These are phyloP conservation scores for Huntiella abstrusa DNA, from an alignment of 2,329 filamentous ascomycete genomes.

Conservation along the genomic window DNA sequence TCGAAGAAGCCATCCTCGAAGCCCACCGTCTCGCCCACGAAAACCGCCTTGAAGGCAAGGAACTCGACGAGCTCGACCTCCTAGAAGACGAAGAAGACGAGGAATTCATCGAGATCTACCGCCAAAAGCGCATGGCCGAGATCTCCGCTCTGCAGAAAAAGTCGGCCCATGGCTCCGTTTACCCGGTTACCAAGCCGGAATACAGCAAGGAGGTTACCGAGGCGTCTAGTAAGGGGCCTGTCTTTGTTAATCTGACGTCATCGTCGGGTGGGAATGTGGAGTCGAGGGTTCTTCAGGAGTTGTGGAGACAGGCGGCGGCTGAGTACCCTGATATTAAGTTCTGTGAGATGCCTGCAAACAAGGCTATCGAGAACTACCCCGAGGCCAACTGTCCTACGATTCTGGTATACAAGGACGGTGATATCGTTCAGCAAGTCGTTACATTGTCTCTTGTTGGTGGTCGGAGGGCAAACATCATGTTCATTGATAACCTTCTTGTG, in stretches of 20 bases:
- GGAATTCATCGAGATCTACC: conserved; percentile 70
- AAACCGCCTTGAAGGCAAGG: conserved; percentile 83
- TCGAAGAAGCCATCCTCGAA: conserved; percentile 81
- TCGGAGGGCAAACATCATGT: conserved; percentile 46
- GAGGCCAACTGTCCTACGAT: conserved; percentile 91
- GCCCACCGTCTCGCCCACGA: conserved; percentile 72
- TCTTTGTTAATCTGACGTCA: conserved; percentile 68
- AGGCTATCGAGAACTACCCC: conserved; percentile 94
- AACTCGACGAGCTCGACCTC: conserved; percentile 80
- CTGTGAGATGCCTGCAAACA: conserved; percentile 77
- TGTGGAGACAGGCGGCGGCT: conserved; percentile 67
- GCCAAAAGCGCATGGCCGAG: conserved; percentile 73
- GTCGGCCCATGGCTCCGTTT: conserved; percentile 73
- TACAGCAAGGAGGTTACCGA: conserved; percentile 86
- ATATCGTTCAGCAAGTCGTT: conserved; percentile 84
- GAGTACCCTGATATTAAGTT: conserved; percentile 95
- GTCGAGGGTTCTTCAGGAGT: conserved; percentile 61
- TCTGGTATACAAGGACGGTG: conserved; percentile 75
- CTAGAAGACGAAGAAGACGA: conserved; percentile 95
- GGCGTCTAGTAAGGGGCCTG: conserved; percentile 49
- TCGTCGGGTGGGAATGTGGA: conserved; percentile 64
- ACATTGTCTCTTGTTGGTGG: conserved; percentile 68
- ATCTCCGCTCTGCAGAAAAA: conserved; percentile 56
- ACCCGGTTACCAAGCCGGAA: conserved; percentile 85
- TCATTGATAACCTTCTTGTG: conserved; percentile 66